Evolutionary conservation across 2,329 filamentous ascomycete species (phyloP), one percentile per base, ranked within the genome.

Genomic region (Hypoxylon sp.): DNA sequence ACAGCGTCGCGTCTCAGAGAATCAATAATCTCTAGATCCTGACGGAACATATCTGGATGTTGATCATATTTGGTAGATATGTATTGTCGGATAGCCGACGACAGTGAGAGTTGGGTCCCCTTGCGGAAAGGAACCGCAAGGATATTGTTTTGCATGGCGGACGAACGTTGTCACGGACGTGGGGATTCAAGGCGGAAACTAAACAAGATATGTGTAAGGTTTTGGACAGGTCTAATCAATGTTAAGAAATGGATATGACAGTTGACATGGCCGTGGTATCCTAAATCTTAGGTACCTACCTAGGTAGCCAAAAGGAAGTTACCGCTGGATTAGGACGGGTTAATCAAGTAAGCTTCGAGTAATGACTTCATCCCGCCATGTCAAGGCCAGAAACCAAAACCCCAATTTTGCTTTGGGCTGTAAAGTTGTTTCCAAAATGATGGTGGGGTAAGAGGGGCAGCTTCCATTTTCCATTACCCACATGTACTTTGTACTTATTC

Each of bases 1-100:
- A 97, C 86, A n/a, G 96, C 96, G 78, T 97, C 93, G 68, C 88
- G 87, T 4, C 96, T 90, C 63, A 98, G 83, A 52, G 88, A 85
- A 77, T 98, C 94, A 75, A 99, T 94, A 71, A 91, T 87, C 76
- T 94, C 90, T 64, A 89, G 89, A 82, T 99, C 96, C 70, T 93
- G 87, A 69, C 89, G 89, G 81, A 99, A 99, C 91, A 97, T 97
- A 80, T 98, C 94, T 34, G 96, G 95, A 78, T 97, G 95, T 79
- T 99, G 96, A 80, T 98, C 95, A 90, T 98, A 98, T 86, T 98
- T 98, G 80, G 89, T 91, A 68, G 94, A 97, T 76, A 99, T 98
- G 83, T 99, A 98, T 78, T 96, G 91, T 71, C 93, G 93, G 78
- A 99, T 94, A 53, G 94, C 92, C 67, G 89, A 85, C 60, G 93